Percentiles rank a stretch among this genome's conserved stretches.
Conservation (phyloP, 2,329 filamentous ascomycete genomes). For the Exophiala spinifera region DNA sequence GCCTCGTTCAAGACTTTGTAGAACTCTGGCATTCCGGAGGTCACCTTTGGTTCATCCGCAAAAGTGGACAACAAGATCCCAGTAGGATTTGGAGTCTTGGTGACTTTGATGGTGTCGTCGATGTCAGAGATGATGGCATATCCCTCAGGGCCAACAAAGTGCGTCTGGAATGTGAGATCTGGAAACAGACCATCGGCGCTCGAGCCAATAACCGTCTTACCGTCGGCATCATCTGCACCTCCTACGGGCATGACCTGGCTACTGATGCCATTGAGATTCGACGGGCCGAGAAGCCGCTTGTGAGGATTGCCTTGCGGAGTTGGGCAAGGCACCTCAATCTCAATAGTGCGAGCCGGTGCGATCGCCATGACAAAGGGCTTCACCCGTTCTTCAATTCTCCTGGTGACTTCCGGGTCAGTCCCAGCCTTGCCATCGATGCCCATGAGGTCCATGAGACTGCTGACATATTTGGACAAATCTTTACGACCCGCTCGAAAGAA, state of each 20-base stretch:
- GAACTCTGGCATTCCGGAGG: slow-evolving; percentile 79
- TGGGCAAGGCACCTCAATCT: slow-evolving; percentile 54
- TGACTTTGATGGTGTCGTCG: slow-evolving; percentile 93
- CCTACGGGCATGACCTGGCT: slow-evolving; percentile 59
- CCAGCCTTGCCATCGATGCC: slow-evolving; percentile 60
- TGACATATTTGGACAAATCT: slow-evolving; percentile 65
- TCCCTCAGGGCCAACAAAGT: slow-evolving; percentile 71
- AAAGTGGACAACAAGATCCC: slow-evolving; percentile 85
- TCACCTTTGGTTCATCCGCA: slow-evolving; percentile 66
- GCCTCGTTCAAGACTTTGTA: slow-evolving; percentile 63
- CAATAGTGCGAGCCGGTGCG: slow-evolving; percentile 65
- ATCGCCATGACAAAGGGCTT: slow-evolving; percentile 74
- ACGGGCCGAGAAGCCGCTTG: slow-evolving; percentile 62
- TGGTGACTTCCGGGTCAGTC: slow-evolving; percentile 53
- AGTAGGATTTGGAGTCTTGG: slow-evolving; percentile 72
- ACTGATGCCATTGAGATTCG: slow-evolving; percentile 69
- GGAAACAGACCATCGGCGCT: slow-evolving; percentile 47
- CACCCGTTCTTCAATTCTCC: slow-evolving; percentile 57
- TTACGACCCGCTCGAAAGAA: slow-evolving; percentile 73
- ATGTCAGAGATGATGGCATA: slow-evolving; percentile 88
- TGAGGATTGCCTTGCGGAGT: slow-evolving; percentile 45
- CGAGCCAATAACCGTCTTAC: slow-evolving; percentile 47
- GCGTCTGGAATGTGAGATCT: slow-evolving; percentile 62
- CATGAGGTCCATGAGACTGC: slow-evolving; percentile 66
- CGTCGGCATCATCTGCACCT: slow-evolving; percentile 43